A percentile compares a stretch with the other conserved stretches of the same genome.
These are phyloP conservation scores for Periconia digitata DNA, from an alignment of 2,329 filamentous ascomycete genomes.

Conservation along the genomic window DNA sequence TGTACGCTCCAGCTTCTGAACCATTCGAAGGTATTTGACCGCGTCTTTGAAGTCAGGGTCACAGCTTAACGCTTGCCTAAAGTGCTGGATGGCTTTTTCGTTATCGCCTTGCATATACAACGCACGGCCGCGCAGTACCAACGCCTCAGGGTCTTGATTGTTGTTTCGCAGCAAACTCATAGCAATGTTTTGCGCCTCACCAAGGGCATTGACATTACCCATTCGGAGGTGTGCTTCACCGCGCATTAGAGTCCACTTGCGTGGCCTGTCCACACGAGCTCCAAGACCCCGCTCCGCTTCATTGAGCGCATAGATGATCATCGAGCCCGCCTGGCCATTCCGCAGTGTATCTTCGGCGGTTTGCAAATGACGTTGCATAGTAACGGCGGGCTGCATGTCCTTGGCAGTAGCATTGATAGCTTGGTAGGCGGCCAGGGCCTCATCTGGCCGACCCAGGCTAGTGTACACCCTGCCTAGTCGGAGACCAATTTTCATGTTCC, in stretches of 20 bases:
- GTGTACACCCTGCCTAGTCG: conserved; percentile 89
- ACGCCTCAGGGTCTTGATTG: conserved; percentile 87
- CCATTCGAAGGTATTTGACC: conserved; percentile 82
- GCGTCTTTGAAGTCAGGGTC: conserved; percentile 91
- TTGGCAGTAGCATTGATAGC: conserved; percentile 82
- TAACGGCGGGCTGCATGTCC: conserved; percentile 78
- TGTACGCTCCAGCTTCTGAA: conserved; percentile 88
- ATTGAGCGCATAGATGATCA: conserved; percentile 89
- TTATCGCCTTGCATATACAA: conserved; percentile 93
- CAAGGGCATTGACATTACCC: conserved; percentile 83
- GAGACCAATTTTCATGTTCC: conserved; percentile 84
- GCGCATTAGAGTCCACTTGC: conserved; percentile 92
- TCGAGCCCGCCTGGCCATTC: conserved; percentile 77
- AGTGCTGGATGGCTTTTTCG: conserved; percentile 89
- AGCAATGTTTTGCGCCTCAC: conserved; percentile 89
- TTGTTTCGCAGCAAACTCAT: conserved; percentile 85
- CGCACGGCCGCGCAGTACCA: conserved; percentile 84
- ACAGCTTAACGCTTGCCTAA: conserved; percentile 83
- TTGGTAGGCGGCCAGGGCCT: conserved; percentile 80
- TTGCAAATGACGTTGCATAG: conserved; percentile 80
- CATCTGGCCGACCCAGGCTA: conserved; percentile 79
- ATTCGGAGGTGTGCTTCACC: conserved; percentile 92
- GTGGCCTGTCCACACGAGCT: conserved; percentile 72
- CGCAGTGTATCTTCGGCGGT: conserved; percentile 77
- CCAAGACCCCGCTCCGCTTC: conserved; percentile 84